Evolutionary conservation across 192 early-diverging fungal species (phyloP), one percentile per base, ranked within the genome.

Genomic region (Paraglomus occultum): DNA sequence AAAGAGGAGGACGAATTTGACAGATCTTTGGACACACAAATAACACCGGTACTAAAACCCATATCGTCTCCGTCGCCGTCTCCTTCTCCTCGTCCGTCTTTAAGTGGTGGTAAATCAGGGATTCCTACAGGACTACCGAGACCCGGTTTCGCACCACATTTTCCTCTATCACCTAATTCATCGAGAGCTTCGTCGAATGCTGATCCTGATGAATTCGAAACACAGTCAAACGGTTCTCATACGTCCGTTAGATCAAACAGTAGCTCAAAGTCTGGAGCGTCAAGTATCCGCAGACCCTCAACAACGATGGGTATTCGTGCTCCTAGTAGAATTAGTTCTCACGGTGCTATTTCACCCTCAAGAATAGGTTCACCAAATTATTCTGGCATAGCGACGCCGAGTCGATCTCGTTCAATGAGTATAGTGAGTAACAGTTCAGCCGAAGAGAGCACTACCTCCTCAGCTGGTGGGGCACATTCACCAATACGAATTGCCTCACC

Each of bases 151-250:
- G 17, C 47, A 14, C 11, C 44, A n/a, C 53, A 58, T 47, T 70
- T 55, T 38, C 67, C 67, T n/a, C 43, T 53, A n/a, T 67, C 65
- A 40, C 65, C 65, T 45, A 54, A 31, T 14, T 70, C 67, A 8
- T 70, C 67, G 7, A 42, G 54, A 70, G 67, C 67, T 11, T 70
- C 67, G 18, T 70, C 67, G 7, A 17, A 58, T 5, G 67, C 18
- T 39, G 67, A 70, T 38, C 65, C 50, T 14, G 65, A 67, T 40
- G 67, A 70, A 48, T 70, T 39, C 59, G 67, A 70, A 31, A 70
- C 67, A 45, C 46, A 47, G 54, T 70, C 67, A 55, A 70, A 70
- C 39, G 67, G 67, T 38, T 70, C 67, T 40, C 39, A 47, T 44
- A 70, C 67, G 22, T 70, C 67, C n/a, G 54, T 58, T 11, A 59